Evolutionary conservation across 345 rosid genomes (phyloP), one percentile per base, ranked within the genome.

Genomic region (Eucalyptus viminalis): DNA sequence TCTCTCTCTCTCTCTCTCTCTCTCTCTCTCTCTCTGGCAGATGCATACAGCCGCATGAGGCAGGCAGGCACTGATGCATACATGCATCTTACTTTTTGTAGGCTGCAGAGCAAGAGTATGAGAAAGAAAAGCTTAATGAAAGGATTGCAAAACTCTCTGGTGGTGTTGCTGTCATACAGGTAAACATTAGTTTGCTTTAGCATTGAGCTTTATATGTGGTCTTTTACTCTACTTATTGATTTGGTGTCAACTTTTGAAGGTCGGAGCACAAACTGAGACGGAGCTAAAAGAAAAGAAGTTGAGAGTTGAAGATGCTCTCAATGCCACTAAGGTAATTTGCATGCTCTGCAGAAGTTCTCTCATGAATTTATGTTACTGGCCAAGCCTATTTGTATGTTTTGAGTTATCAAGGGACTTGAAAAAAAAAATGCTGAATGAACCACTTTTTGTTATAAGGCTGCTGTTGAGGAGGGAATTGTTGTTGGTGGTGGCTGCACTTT

Each of bases 261-360:
- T 96, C 60, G 98, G 98, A 88, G 97, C 97, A 83, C 98, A 95
- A 94, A 96, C 98, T 45, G 98, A 96, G 93, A 96, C 98, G 17
- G 97, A 96, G 92, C 98, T 97, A 54, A 97, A 97, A 91, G 99
- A 97, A 91, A 97, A 97, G 96, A 97, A 97, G 89, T 87, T 97
- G 91, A 97, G 99, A 92, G 99, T 97, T 80, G 99, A 97, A 93
- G 99, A 97, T 92, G 99, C 99, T 87, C 99, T 97, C 90, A 97
- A 97, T 91, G 99, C 99, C 29, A 98, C 99, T 8, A 98, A 98
- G 99, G 99, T 95, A 67, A 72, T 47, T 4, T 50, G 58, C 45
- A 43, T 44, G 16, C 72, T 88, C 60, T 54, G 49, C 45, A 72
- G 81, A 72, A 72, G 81, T 72, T 72, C 91, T 89, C 40, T 17